phyloP scores from a whole-genome alignment of 352 stramenopile species.

The Thraustochytrium sp. region DNA sequence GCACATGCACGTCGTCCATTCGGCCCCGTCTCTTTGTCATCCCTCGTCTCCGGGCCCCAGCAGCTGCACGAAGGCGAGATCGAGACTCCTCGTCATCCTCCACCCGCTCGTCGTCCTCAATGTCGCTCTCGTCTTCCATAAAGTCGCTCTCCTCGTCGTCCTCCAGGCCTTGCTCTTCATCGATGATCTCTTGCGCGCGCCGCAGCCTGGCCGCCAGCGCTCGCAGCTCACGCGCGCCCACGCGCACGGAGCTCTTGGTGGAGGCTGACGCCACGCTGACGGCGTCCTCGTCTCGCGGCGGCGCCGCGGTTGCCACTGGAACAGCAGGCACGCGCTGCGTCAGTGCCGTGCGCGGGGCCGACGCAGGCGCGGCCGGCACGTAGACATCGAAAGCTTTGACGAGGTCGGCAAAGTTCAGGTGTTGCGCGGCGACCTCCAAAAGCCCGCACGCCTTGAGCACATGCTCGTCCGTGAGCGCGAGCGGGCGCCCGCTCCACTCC shows the following conservation, averaged over 20 bases:
- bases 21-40: too few relatives aligned
- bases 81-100: too few relatives aligned
- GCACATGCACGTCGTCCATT: too few relatives aligned
- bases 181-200: background rate
- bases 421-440: background rate
- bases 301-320: too few relatives aligned
- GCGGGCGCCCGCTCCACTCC: background rate
- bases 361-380: background rate
- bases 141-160: background rate
- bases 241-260: background rate
- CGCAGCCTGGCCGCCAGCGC: background rate
- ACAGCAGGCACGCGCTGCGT: too few relatives aligned
- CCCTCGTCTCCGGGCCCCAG: too few relatives aligned
- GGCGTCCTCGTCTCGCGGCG: background rate
- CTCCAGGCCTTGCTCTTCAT: background rate
- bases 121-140: too few relatives aligned
- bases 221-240: background rate
- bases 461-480: background rate
- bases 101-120: too few relatives aligned
- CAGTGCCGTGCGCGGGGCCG: background rate
- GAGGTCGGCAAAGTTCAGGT: conserved; percentile 15
- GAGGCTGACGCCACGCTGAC: background rate
- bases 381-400: conserved; percentile 9
- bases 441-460: background rate
- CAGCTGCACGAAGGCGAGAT: too few relatives aligned